Evolutionary conservation across 768 basidiomycete species (phyloP).

Genomic region (Mycena alexandri): DNA sequence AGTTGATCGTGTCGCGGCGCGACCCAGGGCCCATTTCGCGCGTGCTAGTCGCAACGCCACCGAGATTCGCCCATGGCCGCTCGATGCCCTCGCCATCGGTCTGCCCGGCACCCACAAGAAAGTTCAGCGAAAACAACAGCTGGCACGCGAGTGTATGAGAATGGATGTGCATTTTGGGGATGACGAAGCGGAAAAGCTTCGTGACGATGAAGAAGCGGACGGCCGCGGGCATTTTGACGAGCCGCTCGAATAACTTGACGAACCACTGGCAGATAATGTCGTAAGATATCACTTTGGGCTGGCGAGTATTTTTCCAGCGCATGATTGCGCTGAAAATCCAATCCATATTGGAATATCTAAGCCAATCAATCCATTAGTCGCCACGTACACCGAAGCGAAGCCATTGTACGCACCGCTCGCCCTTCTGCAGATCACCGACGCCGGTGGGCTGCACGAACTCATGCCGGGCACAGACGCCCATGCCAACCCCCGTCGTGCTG

Average conservation of each 20-base stretch:
- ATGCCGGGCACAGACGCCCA: too few relatives aligned
- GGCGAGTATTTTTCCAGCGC: neutral
- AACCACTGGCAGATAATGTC: neutral
- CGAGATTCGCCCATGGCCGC: too few relatives aligned
- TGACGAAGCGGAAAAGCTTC: too few relatives aligned
- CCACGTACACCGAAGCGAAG: too few relatives aligned
- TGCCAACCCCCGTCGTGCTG: neutral
- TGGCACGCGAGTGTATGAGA: neutral
- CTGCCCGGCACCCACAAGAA: neutral
- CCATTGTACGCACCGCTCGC: conserved; percentile 16
- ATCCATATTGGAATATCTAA: neutral
- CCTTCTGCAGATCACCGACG: neutral
- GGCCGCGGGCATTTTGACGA: neutral
- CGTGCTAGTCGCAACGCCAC: too few relatives aligned
- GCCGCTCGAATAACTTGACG: neutral
- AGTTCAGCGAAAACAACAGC: neutral
- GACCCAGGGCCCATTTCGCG: conserved; percentile 16
- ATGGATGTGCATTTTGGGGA: neutral
- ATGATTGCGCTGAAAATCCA: neutral
- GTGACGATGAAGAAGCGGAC: neutral
- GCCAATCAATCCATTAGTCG: too few relatives aligned
- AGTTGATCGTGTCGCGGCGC: conserved; percentile 43
- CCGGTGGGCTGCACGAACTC: neutral
- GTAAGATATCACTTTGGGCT: neutral
- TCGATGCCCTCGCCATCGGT: too few relatives aligned